A percentile compares a stretch with the other conserved stretches of the same genome.
These are phyloP conservation scores for Malus hybrid DNA, from an alignment of 331 rosid genomes.

Conservation along the genomic window DNA sequence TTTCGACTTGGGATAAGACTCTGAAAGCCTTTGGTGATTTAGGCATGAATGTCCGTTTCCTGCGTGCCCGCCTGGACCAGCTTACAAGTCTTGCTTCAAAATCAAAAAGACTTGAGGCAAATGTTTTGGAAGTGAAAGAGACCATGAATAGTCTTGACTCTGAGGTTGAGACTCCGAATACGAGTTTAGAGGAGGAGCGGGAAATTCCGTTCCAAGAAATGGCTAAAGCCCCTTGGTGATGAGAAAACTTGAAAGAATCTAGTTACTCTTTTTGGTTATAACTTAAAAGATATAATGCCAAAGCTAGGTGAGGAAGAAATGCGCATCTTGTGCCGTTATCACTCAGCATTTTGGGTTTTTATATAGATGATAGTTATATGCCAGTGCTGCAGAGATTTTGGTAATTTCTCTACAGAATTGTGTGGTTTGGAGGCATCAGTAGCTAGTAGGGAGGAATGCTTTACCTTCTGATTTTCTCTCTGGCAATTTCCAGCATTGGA, in stretches of 20 bases:
- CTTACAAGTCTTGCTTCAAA: slow-evolving; percentile 26
- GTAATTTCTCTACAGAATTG: background rate
- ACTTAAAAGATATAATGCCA: no score
- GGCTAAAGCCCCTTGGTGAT: background rate
- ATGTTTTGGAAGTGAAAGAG: slow-evolving; percentile 14
- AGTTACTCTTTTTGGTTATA: background rate
- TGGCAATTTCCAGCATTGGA: background rate
- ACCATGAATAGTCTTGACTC: slow-evolving; percentile 16
- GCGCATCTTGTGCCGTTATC: no score
- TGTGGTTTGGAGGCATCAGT: background rate
- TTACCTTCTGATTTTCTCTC: background rate
- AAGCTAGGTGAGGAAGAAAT: background rate
- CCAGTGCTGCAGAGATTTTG: background rate
- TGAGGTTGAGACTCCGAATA: slow-evolving; percentile 2
- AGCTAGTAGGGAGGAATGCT: background rate
- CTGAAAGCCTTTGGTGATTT: slow-evolving; percentile 32
- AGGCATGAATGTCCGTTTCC: slow-evolving; percentile 45
- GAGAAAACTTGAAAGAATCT: background rate
- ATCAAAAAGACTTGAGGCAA: slow-evolving; percentile 22
- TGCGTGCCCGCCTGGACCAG: slow-evolving; percentile 27
- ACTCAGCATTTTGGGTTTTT: background rate
- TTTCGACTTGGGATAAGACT: slow-evolving; percentile 37
- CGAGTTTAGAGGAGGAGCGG: slow-evolving; percentile 6
- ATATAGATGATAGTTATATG: background rate
- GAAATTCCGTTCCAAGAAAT: slow-evolving; percentile 23